Evolutionary conservation across 345 rosid genomes (phyloP).

Genomic region (Arabidopsis thaliana): TAIR10.1 NC_003075.7:17204501-17205000

Average conservation of each 20-base stretch:
- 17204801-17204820: slow-evolving; percentile 67
- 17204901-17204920: slow-evolving; percentile 71
- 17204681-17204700: slow-evolving; percentile 83
- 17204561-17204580: slow-evolving; percentile 1
- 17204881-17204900: slow-evolving; percentile 60
- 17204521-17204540: slow-evolving; percentile 25
- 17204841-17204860: slow-evolving; percentile 69
- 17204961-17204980: slow-evolving; percentile 66
- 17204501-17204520: background rate
- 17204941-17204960: slow-evolving; percentile 51
- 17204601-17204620: slow-evolving; percentile 16
- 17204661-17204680: slow-evolving; percentile 80
- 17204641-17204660: slow-evolving; percentile 53
- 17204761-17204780: slow-evolving; percentile 69
- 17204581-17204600: slow-evolving; percentile 7
- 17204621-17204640: background rate
- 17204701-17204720: slow-evolving; percentile 89
- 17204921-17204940: slow-evolving; percentile 72
- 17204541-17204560: slow-evolving; percentile 13
- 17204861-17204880: slow-evolving; percentile 86
- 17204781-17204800: slow-evolving; percentile 67
- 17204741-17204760: slow-evolving; percentile 70
- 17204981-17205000: slow-evolving; percentile 81
- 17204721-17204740: slow-evolving; percentile 85
- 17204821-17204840: slow-evolving; percentile 84